These are phyloP conservation scores for Orbilia blumenaviensis DNA, from an alignment of 2,329 filamentous ascomycete genomes.

Conservation along the genomic window DNA sequence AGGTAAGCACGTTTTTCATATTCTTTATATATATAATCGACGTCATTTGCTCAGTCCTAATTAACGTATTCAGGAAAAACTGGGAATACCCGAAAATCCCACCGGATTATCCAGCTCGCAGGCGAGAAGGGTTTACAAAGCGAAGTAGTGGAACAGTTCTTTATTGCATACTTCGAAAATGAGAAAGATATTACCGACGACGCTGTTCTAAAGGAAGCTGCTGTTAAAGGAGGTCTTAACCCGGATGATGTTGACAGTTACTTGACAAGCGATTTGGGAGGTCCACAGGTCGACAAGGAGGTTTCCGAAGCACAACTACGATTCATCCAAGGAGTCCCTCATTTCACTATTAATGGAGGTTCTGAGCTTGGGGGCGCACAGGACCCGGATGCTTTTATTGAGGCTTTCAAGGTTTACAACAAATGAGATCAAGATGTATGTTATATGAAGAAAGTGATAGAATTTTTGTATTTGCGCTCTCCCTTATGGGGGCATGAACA, in stretches of 20 bases:
- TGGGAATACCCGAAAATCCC: conserved; percentile 81
- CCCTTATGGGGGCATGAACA: too few relatives aligned
- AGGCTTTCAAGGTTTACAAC: conserved; percentile 67
- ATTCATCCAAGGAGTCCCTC: conserved; percentile 74
- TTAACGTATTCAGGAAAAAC: conserved; percentile 60
- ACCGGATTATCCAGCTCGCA: conserved; percentile 77
- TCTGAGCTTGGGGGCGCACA: conserved; percentile 77
- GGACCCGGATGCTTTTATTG: conserved; percentile 73
- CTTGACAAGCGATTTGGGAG: conserved; percentile 64
- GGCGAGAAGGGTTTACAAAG: conserved; percentile 68
- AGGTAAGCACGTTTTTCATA: conserved; percentile 63
- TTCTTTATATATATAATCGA: conserved; percentile 23
- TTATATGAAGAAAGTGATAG: too few relatives aligned
- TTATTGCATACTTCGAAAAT: conserved; percentile 73
- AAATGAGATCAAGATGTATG: background rate
- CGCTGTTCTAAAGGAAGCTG: conserved; percentile 66
- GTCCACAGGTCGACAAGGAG: conserved; percentile 68
- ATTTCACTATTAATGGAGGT: conserved; percentile 75
- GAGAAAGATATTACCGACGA: conserved; percentile 71
- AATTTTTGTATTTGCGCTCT: too few relatives aligned
- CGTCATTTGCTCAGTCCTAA: background rate
- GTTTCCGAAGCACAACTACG: conserved; percentile 65
- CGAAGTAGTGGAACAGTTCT: conserved; percentile 70
- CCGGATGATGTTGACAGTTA: conserved; percentile 64
- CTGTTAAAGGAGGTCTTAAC: conserved; percentile 67